A percentile compares a stretch with the other conserved stretches of the same genome.
Evolutionary conservation across 2,329 filamentous ascomycete genomes (phyloP).

Genomic region (Neocucurbitaria cava): DNA sequence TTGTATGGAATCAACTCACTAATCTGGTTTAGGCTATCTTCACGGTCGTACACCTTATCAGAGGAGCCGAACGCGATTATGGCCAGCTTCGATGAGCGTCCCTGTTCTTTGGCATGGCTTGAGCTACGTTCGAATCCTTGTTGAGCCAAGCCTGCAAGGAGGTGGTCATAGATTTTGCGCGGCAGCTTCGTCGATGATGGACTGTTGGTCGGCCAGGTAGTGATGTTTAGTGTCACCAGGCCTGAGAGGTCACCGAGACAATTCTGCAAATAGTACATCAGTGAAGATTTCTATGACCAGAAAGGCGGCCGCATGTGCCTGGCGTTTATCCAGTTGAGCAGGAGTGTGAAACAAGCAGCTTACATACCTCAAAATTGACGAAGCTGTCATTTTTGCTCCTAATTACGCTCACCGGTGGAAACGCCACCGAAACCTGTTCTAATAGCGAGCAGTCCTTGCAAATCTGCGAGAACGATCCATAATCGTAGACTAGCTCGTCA

Average conservation of each 20-base stretch:
- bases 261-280: constrained; percentile 32
- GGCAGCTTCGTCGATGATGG: constrained; percentile 51
- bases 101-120: constrained; percentile 33
- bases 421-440: constrained; percentile 57
- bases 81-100: constrained; percentile 48
- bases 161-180: constrained; percentile 54
- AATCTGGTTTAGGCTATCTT: constrained; percentile 55
- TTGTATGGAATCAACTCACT: constrained; percentile 17
- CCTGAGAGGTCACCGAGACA: constrained; percentile 48
- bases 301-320: background rate
- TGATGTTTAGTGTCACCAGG: constrained; percentile 57
- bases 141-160: constrained; percentile 52
- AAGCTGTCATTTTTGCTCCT: constrained; percentile 52
- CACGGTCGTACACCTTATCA: constrained; percentile 56
- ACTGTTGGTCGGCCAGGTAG: constrained; percentile 56
- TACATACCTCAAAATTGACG: constrained; percentile 49
- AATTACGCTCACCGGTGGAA: constrained; percentile 55
- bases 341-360: background rate
- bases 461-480: constrained; percentile 54
- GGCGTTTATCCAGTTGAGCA: background rate
- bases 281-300: constrained; percentile 3
- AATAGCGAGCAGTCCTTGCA: constrained; percentile 53
- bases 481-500: constrained; percentile 55
- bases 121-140: constrained; percentile 45
- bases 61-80: constrained; percentile 56